Conservation (phyloP, 306 rosid species). For the Inga leiocalycina region DNA sequence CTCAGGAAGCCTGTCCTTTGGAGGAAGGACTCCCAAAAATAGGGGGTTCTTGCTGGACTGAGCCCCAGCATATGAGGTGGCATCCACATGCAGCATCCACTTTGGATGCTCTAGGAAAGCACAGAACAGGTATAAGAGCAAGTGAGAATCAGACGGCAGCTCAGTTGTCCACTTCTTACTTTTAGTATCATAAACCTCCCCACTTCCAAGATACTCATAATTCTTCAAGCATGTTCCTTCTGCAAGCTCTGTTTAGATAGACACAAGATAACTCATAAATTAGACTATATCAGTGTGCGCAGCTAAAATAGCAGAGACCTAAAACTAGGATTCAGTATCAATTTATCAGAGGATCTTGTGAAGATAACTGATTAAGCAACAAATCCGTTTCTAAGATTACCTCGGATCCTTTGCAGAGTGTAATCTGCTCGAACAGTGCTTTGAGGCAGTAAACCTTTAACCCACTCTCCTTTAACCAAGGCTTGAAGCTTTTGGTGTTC, state of each 20-base stretch:
- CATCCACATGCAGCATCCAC: slow-evolving; percentile 90
- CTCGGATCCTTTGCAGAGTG: slow-evolving; percentile 80
- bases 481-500: slow-evolving; percentile 93
- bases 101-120: slow-evolving; percentile 98
- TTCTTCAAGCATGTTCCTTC: slow-evolving; percentile 96
- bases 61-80: slow-evolving; percentile 72
- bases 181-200: slow-evolving; percentile 81
- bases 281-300: slow-evolving; percentile 17
- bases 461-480: slow-evolving; percentile 94
- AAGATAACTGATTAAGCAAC: slow-evolving; percentile 13
- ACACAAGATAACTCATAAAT: slow-evolving; percentile 25
- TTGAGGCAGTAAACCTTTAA: slow-evolving; percentile 92
- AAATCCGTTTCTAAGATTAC: slow-evolving; percentile 45
- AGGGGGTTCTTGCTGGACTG: slow-evolving; percentile 85
- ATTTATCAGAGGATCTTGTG: slow-evolving; percentile 18
- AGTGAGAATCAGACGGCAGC: slow-evolving; percentile 93
- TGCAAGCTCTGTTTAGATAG: slow-evolving; percentile 72
- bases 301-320: slow-evolving; percentile 22
- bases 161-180: slow-evolving; percentile 87
- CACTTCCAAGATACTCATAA: slow-evolving; percentile 86
- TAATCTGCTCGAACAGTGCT: slow-evolving; percentile 86
- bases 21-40: slow-evolving; percentile 86
- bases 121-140: slow-evolving; percentile 90
- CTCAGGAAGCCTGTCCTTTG: slow-evolving; percentile 87
- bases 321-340: slow-evolving; percentile 22